These are phyloP conservation scores for Chaetomiaceae sp. DNA, from an alignment of 2,329 filamentous ascomycete species.

Conservation along the genomic window DNA sequence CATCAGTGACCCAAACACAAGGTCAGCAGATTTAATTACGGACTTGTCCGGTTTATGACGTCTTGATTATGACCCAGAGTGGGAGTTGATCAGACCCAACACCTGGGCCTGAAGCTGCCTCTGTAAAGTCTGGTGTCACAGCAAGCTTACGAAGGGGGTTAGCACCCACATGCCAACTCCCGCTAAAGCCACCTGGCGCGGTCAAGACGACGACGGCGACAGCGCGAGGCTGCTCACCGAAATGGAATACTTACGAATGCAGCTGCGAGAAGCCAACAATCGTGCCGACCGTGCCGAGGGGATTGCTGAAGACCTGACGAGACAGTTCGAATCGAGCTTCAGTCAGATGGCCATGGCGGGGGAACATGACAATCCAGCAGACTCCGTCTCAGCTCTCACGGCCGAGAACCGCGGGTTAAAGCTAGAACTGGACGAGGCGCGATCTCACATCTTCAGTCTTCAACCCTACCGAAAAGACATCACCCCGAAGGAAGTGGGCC, in stretches of 20 bases:
- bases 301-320: conserved; percentile 24
- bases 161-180: neutral
- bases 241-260: conserved; percentile 3
- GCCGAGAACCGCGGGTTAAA: conserved; percentile 29
- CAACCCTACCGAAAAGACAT: conserved; percentile 38
- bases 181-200: neutral
- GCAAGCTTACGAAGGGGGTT: neutral
- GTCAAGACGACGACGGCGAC: conserved; percentile 3
- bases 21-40: neutral
- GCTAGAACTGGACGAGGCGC: conserved; percentile 32
- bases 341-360: conserved; percentile 25
- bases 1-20: neutral
- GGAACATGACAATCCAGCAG: conserved; percentile 22
- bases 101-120: neutral
- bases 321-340: conserved; percentile 23
- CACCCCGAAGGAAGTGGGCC: conserved; percentile 34
- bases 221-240: no score
- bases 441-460: conserved; percentile 39
- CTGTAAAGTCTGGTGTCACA: neutral
- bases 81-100: neutral
- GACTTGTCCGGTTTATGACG: neutral
- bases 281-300: conserved; percentile 26
- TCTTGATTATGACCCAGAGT: neutral
- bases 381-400: conserved; percentile 20
- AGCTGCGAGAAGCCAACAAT: conserved; percentile 11